Base-by-base conservation (phyloP, 306 rosid genomes). In the Vachellia pachyceras region DNA sequence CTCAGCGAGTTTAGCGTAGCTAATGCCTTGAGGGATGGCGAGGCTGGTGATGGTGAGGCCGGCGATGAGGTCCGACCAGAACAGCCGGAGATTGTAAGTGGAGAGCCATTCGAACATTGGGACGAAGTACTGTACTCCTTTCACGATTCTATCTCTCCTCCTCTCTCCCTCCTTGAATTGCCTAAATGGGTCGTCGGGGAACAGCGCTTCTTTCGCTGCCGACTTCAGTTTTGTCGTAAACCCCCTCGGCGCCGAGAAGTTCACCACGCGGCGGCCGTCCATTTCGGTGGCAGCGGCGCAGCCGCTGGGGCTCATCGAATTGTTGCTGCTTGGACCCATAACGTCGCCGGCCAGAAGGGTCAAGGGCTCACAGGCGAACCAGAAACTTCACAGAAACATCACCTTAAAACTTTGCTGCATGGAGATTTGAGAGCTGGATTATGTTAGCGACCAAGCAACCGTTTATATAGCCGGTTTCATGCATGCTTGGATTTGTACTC, bases 1-100 rank as follows among this genome's bases (percentile, higher is more conserved):
- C 5, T 5, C 6, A 1, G 84, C 93, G 40, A 91, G 93, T 36
- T 87, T 90, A 22, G 97, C 94, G 33, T 29, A 29, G 33, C 33
- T 29, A 29, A 29, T 29, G 33, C 33, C 33, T 29, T 29, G 33
- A 29, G 78, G 96, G 57, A 91, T 88, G 35, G 93, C 93, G 7
- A 91, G 90, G 61, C 92, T 91, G 23, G 91, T 82, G 68, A 86
- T 76, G 83, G 97, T 91, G 79, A 91, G 61, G 37, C 94, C 97
- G 5, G 97, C 92, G 20, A 91, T 85, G 29, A 91, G 12, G 73
- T 91, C 97, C 6, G 75, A 82, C n/a, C 58, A 54, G 5, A 91
- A 71, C 11, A 79, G 25, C 1, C 52, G 61, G 1, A 85, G 20
- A 33, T 20, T 90, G 80, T 91, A 91, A 3, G 57, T 78, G 18